Base-by-base conservation (phyloP, 495 filamentous ascomycete species). In the Chaetomium tenue region DNA sequence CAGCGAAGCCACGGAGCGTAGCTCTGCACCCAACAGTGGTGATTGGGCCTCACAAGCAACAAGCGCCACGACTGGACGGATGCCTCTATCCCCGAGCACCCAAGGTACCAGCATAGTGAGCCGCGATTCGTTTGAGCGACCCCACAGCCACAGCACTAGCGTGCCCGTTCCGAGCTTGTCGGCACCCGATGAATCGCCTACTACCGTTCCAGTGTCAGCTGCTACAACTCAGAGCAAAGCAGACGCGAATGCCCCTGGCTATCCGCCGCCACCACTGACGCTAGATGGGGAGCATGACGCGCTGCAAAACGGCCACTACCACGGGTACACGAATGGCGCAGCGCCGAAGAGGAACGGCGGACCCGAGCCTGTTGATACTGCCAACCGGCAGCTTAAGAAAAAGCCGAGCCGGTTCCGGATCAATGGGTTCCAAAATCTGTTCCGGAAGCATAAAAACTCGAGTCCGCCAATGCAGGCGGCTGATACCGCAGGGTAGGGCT, bases 51-150 rank as follows among this genome's bases (percentile, higher is more conserved):
- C 77, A 26, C 83, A 84, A 66, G 81, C 79, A 18, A 84, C 82
- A n/a, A 83, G 80, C 59, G 82, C 81, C 37, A 82, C 81, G 18
- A 84, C 82, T 11, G 77, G 78, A 40, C 83, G 82, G 72, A 82
- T 84, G 80, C 82, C 83, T 26, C 70, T 83, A n/a, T 84, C 82
- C 30, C 83, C 83, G 9, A 83, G 80, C 64, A 84, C 83, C 7
- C 79, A 84, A 70, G 83, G 83, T 16, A 85, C 83, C 15, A 84
- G 82, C 72, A 82, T 85, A 40, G 77, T 79, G 48, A 85, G 83
- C 67, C 72, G 75, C 50, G 80, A 82, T 37, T 83, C 81, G 7
- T 54, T 77, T 39, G 79, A 82, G 50, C 76, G 76, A 5, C 73
- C 77, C 7, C 72, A 23, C 37, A 57, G 54, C 37, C 44, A 57